Evolutionary conservation across 2,329 filamentous ascomycete species (phyloP).

Genomic region (Byssoonygena ceratinophila): DNA sequence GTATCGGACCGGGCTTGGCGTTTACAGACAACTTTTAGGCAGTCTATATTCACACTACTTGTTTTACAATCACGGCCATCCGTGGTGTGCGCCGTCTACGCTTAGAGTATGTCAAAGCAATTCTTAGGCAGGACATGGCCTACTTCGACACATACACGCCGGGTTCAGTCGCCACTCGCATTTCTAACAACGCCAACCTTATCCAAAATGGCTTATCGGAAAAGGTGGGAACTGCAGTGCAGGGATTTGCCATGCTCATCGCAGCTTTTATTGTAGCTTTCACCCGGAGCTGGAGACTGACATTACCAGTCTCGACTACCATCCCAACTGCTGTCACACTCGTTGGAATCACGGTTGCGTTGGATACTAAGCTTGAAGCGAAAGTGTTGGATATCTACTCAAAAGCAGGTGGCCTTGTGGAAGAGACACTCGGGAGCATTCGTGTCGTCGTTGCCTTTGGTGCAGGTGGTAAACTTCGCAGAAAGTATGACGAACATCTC

Average conservation of each 20-base stretch:
- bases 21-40: conserved; percentile 39
- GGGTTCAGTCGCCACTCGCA: conserved; percentile 18
- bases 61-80: conserved; percentile 38
- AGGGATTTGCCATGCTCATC: conserved; percentile 24
- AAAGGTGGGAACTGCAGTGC: conserved; percentile 18
- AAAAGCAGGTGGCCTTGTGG: conserved; percentile 30
- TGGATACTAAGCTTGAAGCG: conserved; percentile 21
- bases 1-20: not conserved
- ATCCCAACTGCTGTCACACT: conserved; percentile 35
- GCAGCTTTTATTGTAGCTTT: conserved; percentile 34
- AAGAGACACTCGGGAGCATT: conserved; percentile 43
- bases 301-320: conserved; percentile 38
- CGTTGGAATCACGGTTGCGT: conserved; percentile 19
- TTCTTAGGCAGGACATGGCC: conserved; percentile 21
- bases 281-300: conserved; percentile 35
- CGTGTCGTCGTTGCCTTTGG: conserved; percentile 43
- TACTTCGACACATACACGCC: conserved; percentile 24
- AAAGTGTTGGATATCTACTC: conserved; percentile 28
- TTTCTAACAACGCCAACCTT: conserved; percentile 20
- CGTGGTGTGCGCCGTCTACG: conserved; percentile 22
- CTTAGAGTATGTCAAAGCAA: conserved; percentile 18
- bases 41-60: conserved; percentile 51
- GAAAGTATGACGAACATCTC: conserved; percentile 23
- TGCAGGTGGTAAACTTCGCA: conserved; percentile 21
- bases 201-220: conserved; percentile 18